These are phyloP conservation scores for Candida pseudofarinosa DNA, from an alignment of 805 yeast genomes.

Conservation along the genomic window DNA sequence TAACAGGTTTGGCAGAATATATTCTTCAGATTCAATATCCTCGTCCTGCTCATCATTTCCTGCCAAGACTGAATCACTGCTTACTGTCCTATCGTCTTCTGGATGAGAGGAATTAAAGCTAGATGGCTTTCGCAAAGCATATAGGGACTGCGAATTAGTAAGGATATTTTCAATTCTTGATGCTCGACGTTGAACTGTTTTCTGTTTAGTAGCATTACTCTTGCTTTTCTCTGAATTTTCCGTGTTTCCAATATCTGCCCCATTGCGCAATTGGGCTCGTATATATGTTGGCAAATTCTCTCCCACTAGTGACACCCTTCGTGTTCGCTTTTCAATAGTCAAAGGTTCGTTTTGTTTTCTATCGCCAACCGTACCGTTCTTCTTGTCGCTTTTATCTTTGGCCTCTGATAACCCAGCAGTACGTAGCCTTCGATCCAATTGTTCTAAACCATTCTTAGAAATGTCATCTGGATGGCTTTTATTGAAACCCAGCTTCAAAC, in stretches of 20 bases:
- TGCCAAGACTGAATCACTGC: conserved; percentile 5
- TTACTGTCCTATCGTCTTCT: conserved; percentile 3
- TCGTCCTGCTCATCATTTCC: conserved; percentile 12
- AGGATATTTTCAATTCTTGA: conserved; percentile 30
- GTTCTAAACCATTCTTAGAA: neutral
- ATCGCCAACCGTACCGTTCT: neutral
- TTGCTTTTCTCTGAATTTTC: neutral
- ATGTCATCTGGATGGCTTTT: neutral
- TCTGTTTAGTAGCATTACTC: neutral
- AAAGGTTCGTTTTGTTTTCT: neutral
- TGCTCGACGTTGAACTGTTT: neutral
- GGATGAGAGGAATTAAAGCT: conserved; percentile 6
- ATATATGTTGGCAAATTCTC: conserved; percentile 35
- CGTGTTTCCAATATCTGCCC: too few relatives aligned
- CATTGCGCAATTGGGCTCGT: conserved; percentile 16
- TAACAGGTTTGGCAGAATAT: conserved; percentile 39
- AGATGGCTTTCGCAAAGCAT: conserved; percentile 19
- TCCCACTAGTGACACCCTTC: conserved; percentile 34
- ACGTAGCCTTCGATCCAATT: neutral
- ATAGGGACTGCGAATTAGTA: conserved; percentile 33
- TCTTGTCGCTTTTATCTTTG: too few relatives aligned
- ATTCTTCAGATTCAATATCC: conserved; percentile 28
- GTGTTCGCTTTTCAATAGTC: conserved; percentile 1
- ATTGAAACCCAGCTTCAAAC: conserved; percentile 10
- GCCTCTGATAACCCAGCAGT: neutral